Evolutionary conservation across 2,329 filamentous ascomycete genomes (phyloP), one percentile per base, ranked within the genome.

Genomic region (Aureobasidium sp.): DNA sequence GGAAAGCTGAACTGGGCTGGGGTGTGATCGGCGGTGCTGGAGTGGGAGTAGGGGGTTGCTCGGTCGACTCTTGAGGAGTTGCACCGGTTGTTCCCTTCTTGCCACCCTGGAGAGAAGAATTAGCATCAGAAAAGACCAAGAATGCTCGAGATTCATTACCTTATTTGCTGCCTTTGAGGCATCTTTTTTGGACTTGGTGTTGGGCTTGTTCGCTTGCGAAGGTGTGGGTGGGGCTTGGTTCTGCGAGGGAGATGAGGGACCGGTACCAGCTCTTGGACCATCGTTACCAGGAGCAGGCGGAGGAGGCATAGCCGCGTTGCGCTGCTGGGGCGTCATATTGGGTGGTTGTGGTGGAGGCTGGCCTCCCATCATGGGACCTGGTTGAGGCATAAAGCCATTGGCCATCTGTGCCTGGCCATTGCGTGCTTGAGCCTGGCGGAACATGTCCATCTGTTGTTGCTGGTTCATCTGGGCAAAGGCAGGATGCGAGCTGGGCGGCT

Each of bases 121-220:
- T 45, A 64, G 63, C 32, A 44, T 27, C 11, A 21, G 36, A 34
- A 13, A 39, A 13, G 5, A 50, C 25, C 15, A 16, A 15, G 27
- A 29, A n/a, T 21, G 15, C 32, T 48, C 11, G 36, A 15, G 1
- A 34, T 9, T 25, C 5, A 13, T 59, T 50, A 59, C 57, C 60
- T 62, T 62, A 29, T 41, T 45, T n/a, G 45, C 57, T 27, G 78
- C 81, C 74, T 87, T 87, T 5, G 76, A 77, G 15, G 15, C n/a
- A 36, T 86, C 84, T 78, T 90, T 89, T 82, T 93, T 93, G 74
- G 63, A 64, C 66, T 90, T 91, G 1, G 88, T 87, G 37, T 84
- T 86, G 4, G 87, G 75, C 78, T 93, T 93, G 70, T 86, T 87
- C 1, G 79, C 73, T 70, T 90, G 88, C 57, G 84, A 86, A 1